These are phyloP conservation scores for Lolium perenne DNA, from an alignment of 176 grass and related monocot species.

Conservation along the genomic window DNA sequence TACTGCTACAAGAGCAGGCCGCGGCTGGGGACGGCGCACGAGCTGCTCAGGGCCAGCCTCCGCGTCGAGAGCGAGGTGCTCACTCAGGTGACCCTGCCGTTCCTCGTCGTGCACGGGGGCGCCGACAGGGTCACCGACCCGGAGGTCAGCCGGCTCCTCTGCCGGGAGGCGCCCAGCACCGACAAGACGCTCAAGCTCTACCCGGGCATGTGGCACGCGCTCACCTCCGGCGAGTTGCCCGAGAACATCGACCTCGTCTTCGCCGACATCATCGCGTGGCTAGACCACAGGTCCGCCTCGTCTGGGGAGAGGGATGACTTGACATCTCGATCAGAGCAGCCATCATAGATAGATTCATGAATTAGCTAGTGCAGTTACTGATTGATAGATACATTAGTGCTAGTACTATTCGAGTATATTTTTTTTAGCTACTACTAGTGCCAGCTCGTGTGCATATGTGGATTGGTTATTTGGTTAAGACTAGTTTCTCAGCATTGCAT, in stretches of 20 bases:
- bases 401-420: neutral
- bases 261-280: slow-evolving; percentile 53
- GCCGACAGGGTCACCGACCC: slow-evolving; percentile 77
- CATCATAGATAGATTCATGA: neutral
- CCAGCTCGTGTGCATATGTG: no score
- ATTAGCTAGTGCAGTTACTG: neutral
- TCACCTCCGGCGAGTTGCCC: slow-evolving; percentile 63
- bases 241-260: slow-evolving; percentile 30
- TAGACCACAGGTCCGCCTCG: slow-evolving; percentile 42
- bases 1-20: slow-evolving; percentile 66
- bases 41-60: slow-evolving; percentile 58
- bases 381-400: neutral
- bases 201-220: slow-evolving; percentile 75
- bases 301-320: neutral
- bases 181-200: slow-evolving; percentile 81
- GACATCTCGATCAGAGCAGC: neutral
- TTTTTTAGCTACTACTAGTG: no score
- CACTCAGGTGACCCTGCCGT: slow-evolving; percentile 61
- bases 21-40: slow-evolving; percentile 49
- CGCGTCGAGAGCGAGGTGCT: slow-evolving; percentile 43
- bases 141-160: slow-evolving; percentile 52
- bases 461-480: neutral
- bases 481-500: neutral
- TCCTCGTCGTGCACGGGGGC: slow-evolving; percentile 69
- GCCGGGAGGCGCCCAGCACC: slow-evolving; percentile 44